phyloP scores from a whole-genome alignment of 352 stramenopile species.

The Elongisporangium anandrum region DNA sequence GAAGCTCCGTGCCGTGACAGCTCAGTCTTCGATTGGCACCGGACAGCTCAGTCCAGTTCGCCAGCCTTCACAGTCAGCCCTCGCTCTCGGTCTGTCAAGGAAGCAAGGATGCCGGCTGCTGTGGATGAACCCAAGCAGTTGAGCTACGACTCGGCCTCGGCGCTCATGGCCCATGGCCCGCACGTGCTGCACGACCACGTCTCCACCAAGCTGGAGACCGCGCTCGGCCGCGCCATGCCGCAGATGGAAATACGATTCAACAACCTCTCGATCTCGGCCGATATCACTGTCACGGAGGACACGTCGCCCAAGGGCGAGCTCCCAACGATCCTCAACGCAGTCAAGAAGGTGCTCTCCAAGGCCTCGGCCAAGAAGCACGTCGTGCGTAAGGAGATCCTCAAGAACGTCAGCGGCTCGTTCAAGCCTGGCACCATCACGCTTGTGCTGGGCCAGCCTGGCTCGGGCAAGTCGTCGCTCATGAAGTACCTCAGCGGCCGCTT shows the following conservation, averaged over 20 bases:
- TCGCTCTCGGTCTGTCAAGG: background rate
- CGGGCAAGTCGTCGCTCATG: slow-evolving; percentile 32
- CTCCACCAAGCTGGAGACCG: slow-evolving; percentile 18
- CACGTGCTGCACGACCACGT: slow-evolving; percentile 34
- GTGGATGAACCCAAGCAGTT: slow-evolving; percentile 1
- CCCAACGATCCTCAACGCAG: slow-evolving; percentile 36
- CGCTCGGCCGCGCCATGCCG: slow-evolving; percentile 33
- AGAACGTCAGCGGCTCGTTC: slow-evolving; percentile 40
- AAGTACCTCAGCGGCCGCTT: slow-evolving; percentile 38
- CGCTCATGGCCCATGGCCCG: slow-evolving; percentile 28
- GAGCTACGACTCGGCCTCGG: slow-evolving; percentile 17
- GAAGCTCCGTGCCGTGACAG: background rate
- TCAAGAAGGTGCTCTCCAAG: slow-evolving; percentile 25
- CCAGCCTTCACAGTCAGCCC: too few relatives aligned
- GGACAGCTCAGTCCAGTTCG: background rate
- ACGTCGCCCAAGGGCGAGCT: slow-evolving; percentile 18
- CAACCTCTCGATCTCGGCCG: slow-evolving; percentile 30
- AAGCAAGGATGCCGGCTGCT: background rate
- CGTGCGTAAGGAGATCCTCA: slow-evolving; percentile 39
- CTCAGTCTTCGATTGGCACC: background rate
- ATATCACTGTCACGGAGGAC: slow-evolving; percentile 18
- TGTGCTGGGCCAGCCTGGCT: slow-evolving; percentile 25
- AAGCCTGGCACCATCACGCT: slow-evolving; percentile 36
- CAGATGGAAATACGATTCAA: slow-evolving; percentile 41
- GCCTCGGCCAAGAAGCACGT: slow-evolving; percentile 36